Conservation (phyloP, 176 grass and related monocot genomes). For the Carex cristatella region DNA sequence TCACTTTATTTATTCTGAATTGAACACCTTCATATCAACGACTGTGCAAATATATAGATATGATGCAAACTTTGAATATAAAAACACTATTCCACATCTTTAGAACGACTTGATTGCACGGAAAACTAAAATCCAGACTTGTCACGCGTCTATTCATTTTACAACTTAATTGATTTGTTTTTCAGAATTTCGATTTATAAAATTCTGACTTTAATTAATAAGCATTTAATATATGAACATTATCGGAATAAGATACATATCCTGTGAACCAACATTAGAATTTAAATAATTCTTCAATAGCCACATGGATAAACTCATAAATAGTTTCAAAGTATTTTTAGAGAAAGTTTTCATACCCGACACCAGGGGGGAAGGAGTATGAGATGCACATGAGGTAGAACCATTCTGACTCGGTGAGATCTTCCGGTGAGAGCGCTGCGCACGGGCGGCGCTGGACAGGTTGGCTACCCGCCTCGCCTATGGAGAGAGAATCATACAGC, state of each 20-base stretch:
- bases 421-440: slow-evolving; percentile 84
- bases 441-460: slow-evolving; percentile 30
- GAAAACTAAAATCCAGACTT: no score
- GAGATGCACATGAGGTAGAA: slow-evolving; percentile 94
- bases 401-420: slow-evolving; percentile 89
- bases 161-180: no score
- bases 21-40: no score
- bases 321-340: not conserved
- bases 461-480: slow-evolving; percentile 24
- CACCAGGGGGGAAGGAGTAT: slow-evolving; percentile 63
- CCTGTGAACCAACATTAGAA: not conserved
- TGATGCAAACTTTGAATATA: no score
- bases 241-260: not conserved
- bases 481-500: slow-evolving; percentile 64
- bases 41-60: no score
- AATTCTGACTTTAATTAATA: no score
- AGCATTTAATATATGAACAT: no score
- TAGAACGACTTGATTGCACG: no score
- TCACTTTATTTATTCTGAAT: no score
- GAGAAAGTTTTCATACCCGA: slow-evolving; percentile 37
- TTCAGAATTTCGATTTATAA: no score
- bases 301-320: not conserved
- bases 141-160: no score
- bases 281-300: not conserved
- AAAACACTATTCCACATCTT: no score